phyloP scores from a whole-genome alignment of 768 basidiomycete species.

The Boletales sp. region DNA sequence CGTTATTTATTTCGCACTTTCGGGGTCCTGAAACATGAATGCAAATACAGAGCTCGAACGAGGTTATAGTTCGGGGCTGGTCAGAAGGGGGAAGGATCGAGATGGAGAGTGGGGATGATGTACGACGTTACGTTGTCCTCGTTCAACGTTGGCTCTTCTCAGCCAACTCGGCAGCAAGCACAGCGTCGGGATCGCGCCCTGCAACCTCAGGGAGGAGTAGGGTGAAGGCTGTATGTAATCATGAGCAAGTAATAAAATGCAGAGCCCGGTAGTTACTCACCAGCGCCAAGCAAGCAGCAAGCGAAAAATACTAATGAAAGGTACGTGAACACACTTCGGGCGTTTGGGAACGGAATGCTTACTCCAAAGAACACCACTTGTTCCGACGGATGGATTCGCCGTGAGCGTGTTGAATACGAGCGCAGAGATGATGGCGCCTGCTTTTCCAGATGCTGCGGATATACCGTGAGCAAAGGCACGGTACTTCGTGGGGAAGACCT shows the following conservation, averaged over 20 bases:
- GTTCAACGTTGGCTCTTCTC: constrained; percentile 8
- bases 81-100: too few relatives aligned
- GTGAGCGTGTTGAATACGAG: constrained; percentile 68
- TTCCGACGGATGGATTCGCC: constrained; percentile 48
- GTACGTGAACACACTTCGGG: neutral
- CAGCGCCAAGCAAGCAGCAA: constrained; percentile 57
- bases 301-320: constrained; percentile 56
- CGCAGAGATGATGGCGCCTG: constrained; percentile 73
- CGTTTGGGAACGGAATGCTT: constrained; percentile 24
- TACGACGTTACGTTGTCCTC: too few relatives aligned
- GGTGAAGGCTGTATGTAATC: constrained; percentile 29
- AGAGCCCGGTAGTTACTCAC: constrained; percentile 16
- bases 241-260: neutral
- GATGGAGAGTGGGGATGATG: too few relatives aligned
- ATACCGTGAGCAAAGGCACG: constrained; percentile 73
- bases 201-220: constrained; percentile 51
- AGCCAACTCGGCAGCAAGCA: constrained; percentile 38
- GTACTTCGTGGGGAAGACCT: constrained; percentile 78
- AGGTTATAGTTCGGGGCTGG: too few relatives aligned
- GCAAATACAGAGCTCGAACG: too few relatives aligned
- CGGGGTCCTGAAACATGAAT: too few relatives aligned
- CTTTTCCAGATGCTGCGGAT: constrained; percentile 70
- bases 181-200: constrained; percentile 47
- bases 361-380: constrained; percentile 70
- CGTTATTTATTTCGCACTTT: too few relatives aligned